Evolutionary conservation across 2,329 filamentous ascomycete species (phyloP).

Genomic region (Drechslerella stenobrocha): DNA sequence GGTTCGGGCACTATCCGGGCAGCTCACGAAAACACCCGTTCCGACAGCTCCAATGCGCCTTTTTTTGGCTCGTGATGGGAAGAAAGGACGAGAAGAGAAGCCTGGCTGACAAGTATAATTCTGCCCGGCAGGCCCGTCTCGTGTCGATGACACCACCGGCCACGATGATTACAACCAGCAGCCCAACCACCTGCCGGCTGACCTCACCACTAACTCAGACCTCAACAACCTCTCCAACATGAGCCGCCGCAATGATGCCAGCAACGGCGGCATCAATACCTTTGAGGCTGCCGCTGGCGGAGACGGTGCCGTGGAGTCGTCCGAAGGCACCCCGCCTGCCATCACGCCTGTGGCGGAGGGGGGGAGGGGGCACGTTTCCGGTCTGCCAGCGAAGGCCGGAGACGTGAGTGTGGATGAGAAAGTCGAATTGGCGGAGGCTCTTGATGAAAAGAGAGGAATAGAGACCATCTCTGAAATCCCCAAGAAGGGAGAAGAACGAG

Average conservation of each 20-base stretch:
- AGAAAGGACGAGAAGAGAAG: background rate
- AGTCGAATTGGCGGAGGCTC: conserved; percentile 24
- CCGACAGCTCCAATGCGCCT: conserved; percentile 4
- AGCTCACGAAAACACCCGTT: conserved; percentile 2
- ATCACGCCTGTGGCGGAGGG: conserved; percentile 39
- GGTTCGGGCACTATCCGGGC: background rate
- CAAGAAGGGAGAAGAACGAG: conserved; percentile 3
- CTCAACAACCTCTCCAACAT: conserved; percentile 62
- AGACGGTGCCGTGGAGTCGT: conserved; percentile 29
- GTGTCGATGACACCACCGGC: conserved; percentile 56
- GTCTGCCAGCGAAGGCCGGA: conserved; percentile 24
- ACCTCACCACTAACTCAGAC: conserved; percentile 64
- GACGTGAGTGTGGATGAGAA: conserved; percentile 38
- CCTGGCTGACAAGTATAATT: conserved; percentile 12
- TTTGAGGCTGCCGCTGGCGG: conserved; percentile 37
- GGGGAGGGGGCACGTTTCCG: conserved; percentile 39
- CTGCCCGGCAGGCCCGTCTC: conserved; percentile 55
- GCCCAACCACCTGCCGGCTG: conserved; percentile 61
- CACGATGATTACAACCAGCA: conserved; percentile 62
- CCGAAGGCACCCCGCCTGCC: conserved; percentile 13
- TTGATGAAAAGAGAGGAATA: conserved; percentile 19
- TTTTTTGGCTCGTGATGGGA: background rate
- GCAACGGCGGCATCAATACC: conserved; percentile 38
- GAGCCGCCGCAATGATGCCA: conserved; percentile 36
- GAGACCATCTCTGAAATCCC: background rate